Base-by-base conservation (phyloP, 371 early-diverging fungal species). In the Chytridium lagenaria region DNA sequence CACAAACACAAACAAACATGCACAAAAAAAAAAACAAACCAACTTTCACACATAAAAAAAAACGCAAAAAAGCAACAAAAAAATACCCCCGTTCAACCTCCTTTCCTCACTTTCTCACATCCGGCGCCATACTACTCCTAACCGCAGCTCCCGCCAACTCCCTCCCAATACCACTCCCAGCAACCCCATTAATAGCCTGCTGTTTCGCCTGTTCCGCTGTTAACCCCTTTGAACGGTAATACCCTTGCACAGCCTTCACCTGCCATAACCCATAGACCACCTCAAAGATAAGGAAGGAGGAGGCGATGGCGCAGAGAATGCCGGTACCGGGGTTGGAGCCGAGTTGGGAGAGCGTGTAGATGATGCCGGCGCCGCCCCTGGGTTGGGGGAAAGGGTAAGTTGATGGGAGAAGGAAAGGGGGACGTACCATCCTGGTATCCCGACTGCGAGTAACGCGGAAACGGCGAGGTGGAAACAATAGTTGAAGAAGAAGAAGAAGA, bases 401-500 rank as follows among this genome's bases (percentile, higher is more conserved):
- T 22, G 26, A 52, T 5, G 55, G 23, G n/a, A 12, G 5, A n/a
- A 52, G 5, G 5, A 12, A n/a, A 26, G 23, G 23, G 23, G 12
- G 23, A n/a, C 55, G 26, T n/a, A 5, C 5, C 23, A 52, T 23
- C 80, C 80, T 1, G 80, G 77, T 55, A 81, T 77, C 7, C 78
- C 82, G 40, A 79, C 73, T 0, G 73, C 69, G 40, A 81, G 44
- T 1, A 81, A 19, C 2, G 69, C 79, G 1, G 71, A 44, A 16
- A 77, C 59, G 33, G 65, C 73, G 26, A 81, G 55, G 49, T 81
- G 79, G 55, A 68, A 50, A 1, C 49, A 40, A 51, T 69, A 81
- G 76, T 81, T 81, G 75, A 81, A 73, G 67, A 72, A 79, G 66
- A 81, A 81, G 0, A 81, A 40, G 67, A 81, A 76, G 73, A 81